Evolutionary conservation across 2,329 filamentous ascomycete species (phyloP).

Genomic region (Trichoderma endophyticum): DNA sequence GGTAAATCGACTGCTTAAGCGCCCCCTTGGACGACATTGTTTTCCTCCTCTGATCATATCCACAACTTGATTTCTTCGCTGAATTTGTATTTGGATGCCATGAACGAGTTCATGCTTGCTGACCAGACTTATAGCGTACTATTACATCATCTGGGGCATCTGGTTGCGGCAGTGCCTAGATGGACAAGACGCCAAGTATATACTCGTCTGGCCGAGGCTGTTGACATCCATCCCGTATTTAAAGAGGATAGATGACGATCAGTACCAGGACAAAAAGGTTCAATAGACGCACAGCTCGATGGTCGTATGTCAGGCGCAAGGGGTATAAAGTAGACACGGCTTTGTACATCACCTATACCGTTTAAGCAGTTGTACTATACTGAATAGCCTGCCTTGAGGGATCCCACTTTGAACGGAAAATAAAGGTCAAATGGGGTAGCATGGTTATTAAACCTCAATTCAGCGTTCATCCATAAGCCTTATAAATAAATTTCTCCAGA

Average conservation of each 20-base stretch:
- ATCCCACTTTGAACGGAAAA: neutral
- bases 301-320: neutral
- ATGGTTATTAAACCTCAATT: neutral
- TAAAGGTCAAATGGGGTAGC: neutral
- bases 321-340: neutral
- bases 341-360: neutral
- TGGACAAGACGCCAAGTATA: constrained; percentile 67
- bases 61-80: neutral
- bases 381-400: neutral
- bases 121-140: constrained; percentile 57
- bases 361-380: neutral
- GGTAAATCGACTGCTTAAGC: neutral
- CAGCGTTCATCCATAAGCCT: neutral
- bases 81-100: neutral
- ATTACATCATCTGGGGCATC: constrained; percentile 79
- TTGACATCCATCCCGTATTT: constrained; percentile 53
- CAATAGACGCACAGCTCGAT: neutral
- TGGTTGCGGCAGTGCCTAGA: constrained; percentile 78
- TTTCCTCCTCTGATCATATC: neutral
- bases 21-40: no score
- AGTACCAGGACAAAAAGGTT: neutral
- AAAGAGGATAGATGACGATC: constrained; percentile 3
- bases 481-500: neutral
- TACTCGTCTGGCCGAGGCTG: constrained; percentile 64
- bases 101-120: constrained; percentile 19